Percentiles rank a stretch among this genome's conserved stretches.
Evolutionary conservation across 495 filamentous ascomycete genomes (phyloP).

Genomic region (Penicillium coffeae): DNA sequence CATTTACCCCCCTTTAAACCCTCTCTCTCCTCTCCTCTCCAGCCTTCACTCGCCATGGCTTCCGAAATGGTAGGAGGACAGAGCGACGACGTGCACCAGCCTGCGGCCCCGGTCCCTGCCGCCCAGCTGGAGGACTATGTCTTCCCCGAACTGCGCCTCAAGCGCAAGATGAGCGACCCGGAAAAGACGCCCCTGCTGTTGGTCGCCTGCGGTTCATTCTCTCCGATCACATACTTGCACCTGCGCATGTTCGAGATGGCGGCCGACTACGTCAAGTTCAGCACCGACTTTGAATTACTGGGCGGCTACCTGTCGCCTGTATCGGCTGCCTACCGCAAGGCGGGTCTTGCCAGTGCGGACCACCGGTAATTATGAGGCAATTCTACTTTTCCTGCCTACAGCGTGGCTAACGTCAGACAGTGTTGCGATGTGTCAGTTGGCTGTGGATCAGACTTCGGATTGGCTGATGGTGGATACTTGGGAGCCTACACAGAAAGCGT

Average conservation of each 20-base stretch:
- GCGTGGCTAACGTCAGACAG: slow-evolving; percentile 16
- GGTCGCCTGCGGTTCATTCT: slow-evolving; percentile 89
- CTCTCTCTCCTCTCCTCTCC: slow-evolving; percentile 2
- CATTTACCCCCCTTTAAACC: slow-evolving; percentile 1
- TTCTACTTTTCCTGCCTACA: not conserved
- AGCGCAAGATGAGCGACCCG: slow-evolving; percentile 61
- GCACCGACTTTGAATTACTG: slow-evolving; percentile 79
- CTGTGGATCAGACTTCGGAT: slow-evolving; percentile 66
- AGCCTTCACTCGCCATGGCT: slow-evolving; percentile 19
- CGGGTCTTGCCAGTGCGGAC: slow-evolving; percentile 69
- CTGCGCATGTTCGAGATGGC: slow-evolving; percentile 95
- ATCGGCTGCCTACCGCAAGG: slow-evolving; percentile 88
- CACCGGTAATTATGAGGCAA: slow-evolving; percentile 51
- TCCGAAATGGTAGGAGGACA: slow-evolving; percentile 27
- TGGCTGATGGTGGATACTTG: slow-evolving; percentile 89
- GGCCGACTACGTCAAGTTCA: slow-evolving; percentile 72
- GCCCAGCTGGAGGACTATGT: slow-evolving; percentile 54
- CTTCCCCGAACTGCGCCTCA: slow-evolving; percentile 70
- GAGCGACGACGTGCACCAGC: slow-evolving; percentile 29
- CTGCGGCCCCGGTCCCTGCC: slow-evolving; percentile 17
- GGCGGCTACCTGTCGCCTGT: slow-evolving; percentile 79
- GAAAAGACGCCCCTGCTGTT: slow-evolving; percentile 75
- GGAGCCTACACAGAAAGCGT: slow-evolving; percentile 69
- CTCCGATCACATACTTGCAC: slow-evolving; percentile 77
- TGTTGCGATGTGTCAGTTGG: slow-evolving; percentile 70